phyloP scores from a whole-genome alignment of 1,284 basidiomycete species.

The Puccinia triticina region DNA sequence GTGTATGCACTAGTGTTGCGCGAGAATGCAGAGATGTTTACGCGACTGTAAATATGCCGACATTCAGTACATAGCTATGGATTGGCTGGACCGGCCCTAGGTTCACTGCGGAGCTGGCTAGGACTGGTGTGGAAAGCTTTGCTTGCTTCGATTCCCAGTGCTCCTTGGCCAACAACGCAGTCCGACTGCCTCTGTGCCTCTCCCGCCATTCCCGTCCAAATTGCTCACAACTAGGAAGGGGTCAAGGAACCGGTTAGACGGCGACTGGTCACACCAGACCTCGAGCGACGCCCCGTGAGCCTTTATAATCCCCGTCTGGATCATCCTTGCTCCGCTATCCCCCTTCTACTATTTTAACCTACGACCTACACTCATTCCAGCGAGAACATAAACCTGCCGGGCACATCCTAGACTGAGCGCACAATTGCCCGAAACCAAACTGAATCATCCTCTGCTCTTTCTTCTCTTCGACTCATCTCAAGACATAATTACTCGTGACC shows the following conservation, averaged over 20 bases:
- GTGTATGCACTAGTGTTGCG: neutral
- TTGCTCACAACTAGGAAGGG: neutral
- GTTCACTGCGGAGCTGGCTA: neutral
- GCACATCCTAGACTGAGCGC: neutral
- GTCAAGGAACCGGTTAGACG: neutral
- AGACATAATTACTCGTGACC: too few relatives aligned
- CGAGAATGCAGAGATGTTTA: too few relatives aligned
- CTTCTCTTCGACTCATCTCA: too few relatives aligned
- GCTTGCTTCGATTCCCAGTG: neutral
- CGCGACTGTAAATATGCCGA: too few relatives aligned
- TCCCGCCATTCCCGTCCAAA: neutral
- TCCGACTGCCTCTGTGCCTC: neutral
- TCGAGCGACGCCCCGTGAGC: neutral
- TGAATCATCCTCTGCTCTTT: neutral
- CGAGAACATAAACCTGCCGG: neutral
- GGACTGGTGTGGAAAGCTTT: neutral
- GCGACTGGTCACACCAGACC: neutral
- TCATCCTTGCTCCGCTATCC: neutral
- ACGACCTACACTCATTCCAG: slow-evolving; percentile 12
- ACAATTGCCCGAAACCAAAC: neutral
- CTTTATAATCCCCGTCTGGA: neutral
- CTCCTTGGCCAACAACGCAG: neutral
- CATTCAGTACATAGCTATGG: neutral
- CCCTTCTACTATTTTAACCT: neutral
- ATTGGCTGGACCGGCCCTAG: neutral